A percentile compares a stretch with the other conserved stretches of the same genome.
Conservation (phyloP, 208 protist genomes). For the Wallacemonas sp. region DNA sequence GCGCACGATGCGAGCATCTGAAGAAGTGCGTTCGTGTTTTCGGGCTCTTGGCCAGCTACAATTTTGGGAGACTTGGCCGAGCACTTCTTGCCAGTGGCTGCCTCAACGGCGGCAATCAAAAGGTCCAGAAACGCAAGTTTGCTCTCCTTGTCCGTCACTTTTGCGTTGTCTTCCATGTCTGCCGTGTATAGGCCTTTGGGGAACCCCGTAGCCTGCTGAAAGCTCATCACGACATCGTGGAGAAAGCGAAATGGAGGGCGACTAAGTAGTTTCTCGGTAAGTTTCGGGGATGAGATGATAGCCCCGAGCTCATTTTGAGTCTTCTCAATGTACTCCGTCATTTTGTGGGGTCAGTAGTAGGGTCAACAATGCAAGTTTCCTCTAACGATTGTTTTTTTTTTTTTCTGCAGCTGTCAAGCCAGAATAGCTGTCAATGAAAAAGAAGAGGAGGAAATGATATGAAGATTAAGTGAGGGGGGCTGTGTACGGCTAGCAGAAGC, state of each 20-base stretch:
- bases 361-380: no score
- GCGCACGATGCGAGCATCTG: conserved; percentile 81
- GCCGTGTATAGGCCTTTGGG: conserved; percentile 59
- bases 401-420: no score
- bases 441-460: no score
- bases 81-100: conserved; percentile 62
- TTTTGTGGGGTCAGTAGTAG: no score
- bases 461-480: no score
- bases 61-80: conserved; percentile 80
- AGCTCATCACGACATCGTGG: conserved; percentile 82
- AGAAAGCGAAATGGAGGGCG: conserved; percentile 90
- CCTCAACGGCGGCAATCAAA: conserved; percentile 78
- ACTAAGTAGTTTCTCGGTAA: conserved; percentile 88
- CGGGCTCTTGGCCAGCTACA: conserved; percentile 80
- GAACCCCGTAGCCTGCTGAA: conserved; percentile 70
- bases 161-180: conserved; percentile 74
- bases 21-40: conserved; percentile 88
- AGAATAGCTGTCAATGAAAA: no score
- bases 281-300: conserved; percentile 75
- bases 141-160: conserved; percentile 79
- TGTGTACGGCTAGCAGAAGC: no score
- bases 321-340: conserved; percentile 68
- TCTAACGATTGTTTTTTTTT: no score
- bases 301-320: conserved; percentile 79
- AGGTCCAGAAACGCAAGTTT: conserved; percentile 81